Percentiles rank a stretch among this genome's conserved stretches.
phyloP scores from a whole-genome alignment of 2,329 filamentous ascomycete genomes.

The Fusarium pseudocircinatum region DNA sequence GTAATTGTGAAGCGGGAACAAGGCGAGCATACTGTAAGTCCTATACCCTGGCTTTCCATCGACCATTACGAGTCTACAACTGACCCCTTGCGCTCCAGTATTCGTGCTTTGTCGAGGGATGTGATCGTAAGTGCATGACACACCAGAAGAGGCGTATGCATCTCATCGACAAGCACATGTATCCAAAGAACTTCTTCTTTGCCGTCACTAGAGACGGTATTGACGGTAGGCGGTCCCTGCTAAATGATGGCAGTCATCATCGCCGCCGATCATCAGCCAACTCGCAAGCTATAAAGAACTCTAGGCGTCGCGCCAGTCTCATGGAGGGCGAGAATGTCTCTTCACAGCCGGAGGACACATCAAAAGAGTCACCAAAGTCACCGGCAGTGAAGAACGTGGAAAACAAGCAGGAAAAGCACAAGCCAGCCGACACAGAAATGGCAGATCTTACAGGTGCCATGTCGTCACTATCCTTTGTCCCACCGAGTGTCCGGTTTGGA shows the following conservation, averaged over 20 bases:
- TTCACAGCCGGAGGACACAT: slow-evolving; percentile 22
- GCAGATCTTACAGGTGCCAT: slow-evolving; percentile 72
- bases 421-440: slow-evolving; percentile 62
- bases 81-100: slow-evolving; percentile 62
- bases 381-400: slow-evolving; percentile 21
- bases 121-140: slow-evolving; percentile 84
- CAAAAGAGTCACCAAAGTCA: slow-evolving; percentile 29
- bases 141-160: slow-evolving; percentile 87
- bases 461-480: slow-evolving; percentile 77
- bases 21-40: slow-evolving; percentile 84
- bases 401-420: slow-evolving; percentile 30
- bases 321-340: slow-evolving; percentile 38
- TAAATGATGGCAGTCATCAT: slow-evolving; percentile 66
- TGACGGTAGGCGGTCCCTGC: slow-evolving; percentile 82
- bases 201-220: slow-evolving; percentile 89
- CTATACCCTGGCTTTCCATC: not conserved
- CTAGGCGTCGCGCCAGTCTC: slow-evolving; percentile 48
- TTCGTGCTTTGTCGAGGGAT: slow-evolving; percentile 88
- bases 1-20: slow-evolving; percentile 75
- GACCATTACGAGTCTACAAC: not conserved
- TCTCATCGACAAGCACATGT: slow-evolving; percentile 93
- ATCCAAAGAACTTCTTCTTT: slow-evolving; percentile 89
- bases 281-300: slow-evolving; percentile 47
- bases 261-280: slow-evolving; percentile 59
- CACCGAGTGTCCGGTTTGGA: slow-evolving; percentile 73